A percentile compares a stretch with the other conserved stretches of the same genome.
Conservation (phyloP, 2,329 filamentous ascomycete genomes). For the Monilinia laxa region DNA sequence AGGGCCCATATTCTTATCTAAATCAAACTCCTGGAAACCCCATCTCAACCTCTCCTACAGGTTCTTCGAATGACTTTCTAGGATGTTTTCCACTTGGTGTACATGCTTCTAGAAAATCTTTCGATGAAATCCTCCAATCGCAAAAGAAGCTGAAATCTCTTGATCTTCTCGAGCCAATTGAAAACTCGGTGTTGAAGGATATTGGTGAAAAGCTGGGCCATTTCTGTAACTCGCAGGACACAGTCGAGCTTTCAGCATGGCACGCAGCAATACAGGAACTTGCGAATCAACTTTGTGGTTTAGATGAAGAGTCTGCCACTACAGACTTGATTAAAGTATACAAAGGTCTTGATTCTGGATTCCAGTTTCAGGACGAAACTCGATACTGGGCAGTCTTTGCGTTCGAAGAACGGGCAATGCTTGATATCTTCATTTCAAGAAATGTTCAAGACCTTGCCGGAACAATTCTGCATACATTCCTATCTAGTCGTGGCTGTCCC, state of each 20-base stretch:
- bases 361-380: constrained; percentile 38
- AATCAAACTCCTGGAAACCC: constrained; percentile 32
- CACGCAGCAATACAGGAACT: constrained; percentile 30
- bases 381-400: constrained; percentile 43
- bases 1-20: constrained; percentile 21
- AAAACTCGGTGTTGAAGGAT: constrained; percentile 15
- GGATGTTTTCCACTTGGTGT: constrained; percentile 51
- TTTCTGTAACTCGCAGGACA: constrained; percentile 30
- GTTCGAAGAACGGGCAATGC: constrained; percentile 26
- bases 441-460: constrained; percentile 39
- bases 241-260: constrained; percentile 29
- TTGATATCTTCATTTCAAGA: constrained; percentile 43
- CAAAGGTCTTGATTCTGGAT: constrained; percentile 43
- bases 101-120: constrained; percentile 44
- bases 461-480: constrained; percentile 43
- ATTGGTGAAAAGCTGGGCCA: constrained; percentile 11
- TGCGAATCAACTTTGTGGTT: constrained; percentile 26
- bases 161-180: constrained; percentile 21
- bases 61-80: constrained; percentile 43
- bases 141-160: constrained; percentile 40
- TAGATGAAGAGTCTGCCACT: constrained; percentile 13
- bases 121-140: constrained; percentile 47
- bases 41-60: constrained; percentile 43
- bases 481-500: constrained; percentile 42
- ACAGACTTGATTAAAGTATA: constrained; percentile 42